Evolutionary conservation across 1,284 basidiomycete genomes (phyloP), one percentile per base, ranked within the genome.

Genomic region (Chalciporus sp.): DNA sequence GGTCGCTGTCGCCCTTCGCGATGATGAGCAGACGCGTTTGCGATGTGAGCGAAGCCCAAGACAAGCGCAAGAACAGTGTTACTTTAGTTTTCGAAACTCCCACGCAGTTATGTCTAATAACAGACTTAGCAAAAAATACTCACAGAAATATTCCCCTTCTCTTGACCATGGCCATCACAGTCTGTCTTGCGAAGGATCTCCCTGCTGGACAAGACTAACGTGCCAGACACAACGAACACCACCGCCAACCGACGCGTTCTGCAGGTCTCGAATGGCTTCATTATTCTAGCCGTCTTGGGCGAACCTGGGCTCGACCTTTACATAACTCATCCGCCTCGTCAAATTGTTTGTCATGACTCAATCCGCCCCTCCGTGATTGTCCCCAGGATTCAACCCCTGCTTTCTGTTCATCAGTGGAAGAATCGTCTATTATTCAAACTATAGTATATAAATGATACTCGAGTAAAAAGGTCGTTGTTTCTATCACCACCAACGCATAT

Each of bases 11-110:
- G 53, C 52, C 62, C 39, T 67, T 53, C 53, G 56, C 54, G 62
- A 61, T 64, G 59, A 60, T 57, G 62, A 66, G 51, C 53, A 28
- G 64, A 64, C 62, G 62, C 64, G 64, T 64, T 57, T 49, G 41
- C 51, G 49, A 23, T 39, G 28, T 28, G 45, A 44, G 44, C 14
- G 29, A 44, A 49, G 19, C 23, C 14, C 39, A 23, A 29, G 29
- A 35, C 26, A 44, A 49, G 19, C 23, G 10, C 39, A 23, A 29
- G 29, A 35, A 33, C 26, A 7, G 33, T 26, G 55, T 19, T 37
- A 52, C 31, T 51, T 60, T 48, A 5, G 43, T 35, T 23, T 44
- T 45, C 42, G 44, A 63, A 61, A 61, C 47, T 63, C 62, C 46
- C 62, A 66, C 62, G 59, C 43, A 8, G 46, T 47, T 40, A 61